Evolutionary conservation across 495 filamentous ascomycete genomes (phyloP).

Genomic region (Pyrenula massariospora): DNA sequence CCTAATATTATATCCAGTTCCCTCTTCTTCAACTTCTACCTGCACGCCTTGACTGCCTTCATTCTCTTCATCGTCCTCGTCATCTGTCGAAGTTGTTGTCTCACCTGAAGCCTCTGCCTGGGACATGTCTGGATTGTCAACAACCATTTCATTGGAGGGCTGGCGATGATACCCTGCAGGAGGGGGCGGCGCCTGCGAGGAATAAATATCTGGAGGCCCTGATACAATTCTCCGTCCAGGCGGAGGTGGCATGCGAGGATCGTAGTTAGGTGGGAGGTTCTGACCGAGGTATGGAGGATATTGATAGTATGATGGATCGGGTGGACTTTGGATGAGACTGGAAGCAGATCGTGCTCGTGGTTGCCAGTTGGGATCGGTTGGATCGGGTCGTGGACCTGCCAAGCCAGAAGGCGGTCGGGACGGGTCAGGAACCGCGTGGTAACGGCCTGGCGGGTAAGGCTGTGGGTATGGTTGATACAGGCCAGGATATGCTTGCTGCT

Average conservation of each 20-base stretch:
- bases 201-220: constrained; percentile 12
- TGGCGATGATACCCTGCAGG: constrained; percentile 7
- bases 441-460: constrained; percentile 17
- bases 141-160: constrained; percentile 8
- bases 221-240: constrained; percentile 13
- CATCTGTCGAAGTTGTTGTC: constrained; percentile 2
- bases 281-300: constrained; percentile 7
- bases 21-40: constrained; percentile 10
- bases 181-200: constrained; percentile 7
- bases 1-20: background rate
- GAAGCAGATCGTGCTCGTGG: constrained; percentile 26
- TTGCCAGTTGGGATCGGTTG: constrained; percentile 35
- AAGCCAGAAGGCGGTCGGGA: constrained; percentile 18
- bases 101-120: constrained; percentile 11
- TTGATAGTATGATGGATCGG: constrained; percentile 16
- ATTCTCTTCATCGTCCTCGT: constrained; percentile 11
- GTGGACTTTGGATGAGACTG: constrained; percentile 17
- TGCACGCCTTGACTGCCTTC: constrained; percentile 20
- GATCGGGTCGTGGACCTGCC: constrained; percentile 21
- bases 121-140: constrained; percentile 1
- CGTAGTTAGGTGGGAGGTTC: constrained; percentile 11
- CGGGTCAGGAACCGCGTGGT: constrained; percentile 13
- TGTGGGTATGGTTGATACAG: constrained; percentile 20
- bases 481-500: constrained; percentile 21
- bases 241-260: constrained; percentile 15